Conservation (phyloP, 2,329 filamentous ascomycete genomes). For the Ascocoryne sarcoides region DNA sequence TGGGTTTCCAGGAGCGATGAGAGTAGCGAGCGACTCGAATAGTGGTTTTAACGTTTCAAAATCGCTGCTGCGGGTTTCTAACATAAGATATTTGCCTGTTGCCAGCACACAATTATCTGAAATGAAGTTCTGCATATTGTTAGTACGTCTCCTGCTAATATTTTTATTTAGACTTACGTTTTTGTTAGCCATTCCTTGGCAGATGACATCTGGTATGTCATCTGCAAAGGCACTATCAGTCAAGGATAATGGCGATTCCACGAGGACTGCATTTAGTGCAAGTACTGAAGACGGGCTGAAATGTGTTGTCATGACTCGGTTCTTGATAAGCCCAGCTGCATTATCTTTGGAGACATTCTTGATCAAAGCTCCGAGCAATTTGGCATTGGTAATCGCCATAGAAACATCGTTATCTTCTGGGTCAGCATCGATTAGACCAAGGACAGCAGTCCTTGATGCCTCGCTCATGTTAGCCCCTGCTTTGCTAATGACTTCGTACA, state of each 20-base stretch:
- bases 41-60: conserved; percentile 73
- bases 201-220: conserved; percentile 68
- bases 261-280: conserved; percentile 78
- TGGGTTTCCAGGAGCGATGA: conserved; percentile 69
- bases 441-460: conserved; percentile 72
- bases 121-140: conserved; percentile 56
- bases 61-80: conserved; percentile 52
- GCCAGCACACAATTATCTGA: conserved; percentile 84
- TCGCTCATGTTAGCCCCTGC: conserved; percentile 94
- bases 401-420: conserved; percentile 63
- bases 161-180: conserved; percentile 62
- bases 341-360: conserved; percentile 72
- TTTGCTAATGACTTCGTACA: conserved; percentile 95
- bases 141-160: too few relatives aligned
- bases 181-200: conserved; percentile 68
- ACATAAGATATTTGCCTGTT: conserved; percentile 80
- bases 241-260: conserved; percentile 67
- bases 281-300: conserved; percentile 73
- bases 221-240: conserved; percentile 57
- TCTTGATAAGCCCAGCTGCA: conserved; percentile 51
- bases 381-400: conserved; percentile 85
- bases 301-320: conserved; percentile 69
- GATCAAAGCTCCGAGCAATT: conserved; percentile 79
- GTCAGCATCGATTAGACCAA: conserved; percentile 82
- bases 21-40: conserved; percentile 66